Conservation (phyloP, 768 basidiomycete genomes). For the Gymnopilus junonius region DNA sequence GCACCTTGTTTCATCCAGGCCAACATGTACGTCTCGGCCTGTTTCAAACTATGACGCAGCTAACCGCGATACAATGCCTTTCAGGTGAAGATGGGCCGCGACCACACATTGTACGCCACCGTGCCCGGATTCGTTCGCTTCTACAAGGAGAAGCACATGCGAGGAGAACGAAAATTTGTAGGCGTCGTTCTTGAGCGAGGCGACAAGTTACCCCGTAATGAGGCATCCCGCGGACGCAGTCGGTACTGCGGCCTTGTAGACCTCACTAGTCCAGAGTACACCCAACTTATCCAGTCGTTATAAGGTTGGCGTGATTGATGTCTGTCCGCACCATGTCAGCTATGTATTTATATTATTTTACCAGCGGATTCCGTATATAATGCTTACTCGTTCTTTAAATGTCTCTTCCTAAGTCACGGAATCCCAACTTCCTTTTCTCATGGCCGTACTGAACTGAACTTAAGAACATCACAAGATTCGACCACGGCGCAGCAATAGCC, state of each 20-base stretch:
- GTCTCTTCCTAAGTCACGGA: neutral
- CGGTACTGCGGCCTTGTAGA: conserved; percentile 83
- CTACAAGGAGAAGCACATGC: conserved; percentile 82
- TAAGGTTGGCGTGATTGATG: conserved; percentile 16
- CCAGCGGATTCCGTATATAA: conserved; percentile 11
- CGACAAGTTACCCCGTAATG: conserved; percentile 87
- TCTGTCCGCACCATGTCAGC: conserved; percentile 10
- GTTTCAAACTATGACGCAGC: neutral
- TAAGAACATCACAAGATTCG: neutral
- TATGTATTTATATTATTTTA: conserved; percentile 24
- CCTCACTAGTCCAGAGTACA: conserved; percentile 43
- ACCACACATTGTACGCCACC: conserved; percentile 92
- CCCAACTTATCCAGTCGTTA: conserved; percentile 3
- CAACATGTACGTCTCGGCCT: conserved; percentile 70
- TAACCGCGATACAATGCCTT: conserved; percentile 3
- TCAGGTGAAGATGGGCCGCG: conserved; percentile 91
- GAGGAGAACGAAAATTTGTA: conserved; percentile 75
- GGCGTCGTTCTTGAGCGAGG: conserved; percentile 85
- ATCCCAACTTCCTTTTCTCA: neutral
- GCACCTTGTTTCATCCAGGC: conserved; percentile 90
- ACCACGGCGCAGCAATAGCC: conserved; percentile 8
- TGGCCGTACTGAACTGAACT: neutral
- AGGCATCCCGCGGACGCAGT: conserved; percentile 73
- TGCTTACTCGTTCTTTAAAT: neutral
- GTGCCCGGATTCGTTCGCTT: conserved; percentile 94